phyloP scores from a whole-genome alignment of 2,329 filamentous ascomycete species.

The Microcyclospora tardicrescens region DNA sequence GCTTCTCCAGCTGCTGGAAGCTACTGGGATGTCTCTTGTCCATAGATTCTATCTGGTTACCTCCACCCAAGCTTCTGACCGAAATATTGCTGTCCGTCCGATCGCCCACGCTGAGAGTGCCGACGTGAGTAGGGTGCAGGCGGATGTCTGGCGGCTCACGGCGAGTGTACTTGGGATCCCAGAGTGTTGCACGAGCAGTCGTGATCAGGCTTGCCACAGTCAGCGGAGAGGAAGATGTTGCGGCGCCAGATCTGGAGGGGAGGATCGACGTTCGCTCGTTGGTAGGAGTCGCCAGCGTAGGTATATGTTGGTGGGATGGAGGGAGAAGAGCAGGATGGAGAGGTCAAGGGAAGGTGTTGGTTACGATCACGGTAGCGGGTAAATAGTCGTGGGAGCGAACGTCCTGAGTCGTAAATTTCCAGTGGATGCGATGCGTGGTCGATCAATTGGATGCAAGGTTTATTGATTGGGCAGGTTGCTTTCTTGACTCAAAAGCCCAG shows the following conservation, averaged over 20 bases:
- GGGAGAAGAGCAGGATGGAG: constrained; percentile 4
- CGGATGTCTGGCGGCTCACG: constrained; percentile 32
- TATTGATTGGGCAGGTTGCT: too few relatives aligned
- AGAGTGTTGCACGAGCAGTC: constrained; percentile 37
- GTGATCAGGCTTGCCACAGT: constrained; percentile 31
- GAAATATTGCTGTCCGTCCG: constrained; percentile 40
- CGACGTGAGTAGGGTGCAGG: constrained; percentile 36
- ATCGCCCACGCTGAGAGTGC: constrained; percentile 33
- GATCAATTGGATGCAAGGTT: too few relatives aligned
- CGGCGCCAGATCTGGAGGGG: neutral
- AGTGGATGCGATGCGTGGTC: too few relatives aligned
- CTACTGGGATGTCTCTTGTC: constrained; percentile 92
- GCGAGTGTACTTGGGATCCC: constrained; percentile 34
- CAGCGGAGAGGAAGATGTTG: constrained; percentile 5
- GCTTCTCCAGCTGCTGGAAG: constrained; percentile 97
- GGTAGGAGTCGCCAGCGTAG: constrained; percentile 3
- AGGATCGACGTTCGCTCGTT: too few relatives aligned
- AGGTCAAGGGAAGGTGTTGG: constrained; percentile 7
- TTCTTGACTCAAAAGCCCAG: too few relatives aligned
- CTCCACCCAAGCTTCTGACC: constrained; percentile 34
- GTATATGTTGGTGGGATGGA: constrained; percentile 2
- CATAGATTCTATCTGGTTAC: constrained; percentile 45
- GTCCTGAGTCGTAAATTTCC: too few relatives aligned
- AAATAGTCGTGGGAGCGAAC: neutral
- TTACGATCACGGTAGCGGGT: constrained; percentile 7